Percentiles rank a stretch among this genome's conserved stretches.
These are phyloP conservation scores for Neurospora tetraspora DNA, from an alignment of 495 filamentous ascomycete genomes.

Conservation along the genomic window DNA sequence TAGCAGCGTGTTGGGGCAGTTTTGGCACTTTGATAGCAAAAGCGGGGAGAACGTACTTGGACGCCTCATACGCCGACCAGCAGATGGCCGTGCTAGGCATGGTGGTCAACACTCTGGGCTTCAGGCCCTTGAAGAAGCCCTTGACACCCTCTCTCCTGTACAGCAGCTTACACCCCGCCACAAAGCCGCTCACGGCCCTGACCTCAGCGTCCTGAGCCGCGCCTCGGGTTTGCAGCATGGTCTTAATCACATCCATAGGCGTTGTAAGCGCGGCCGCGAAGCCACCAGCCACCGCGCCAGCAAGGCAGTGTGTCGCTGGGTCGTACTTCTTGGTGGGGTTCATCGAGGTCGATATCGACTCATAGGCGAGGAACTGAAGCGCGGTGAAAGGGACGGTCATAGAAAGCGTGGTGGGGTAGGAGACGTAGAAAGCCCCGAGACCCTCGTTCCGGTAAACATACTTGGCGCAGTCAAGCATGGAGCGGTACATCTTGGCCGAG, in stretches of 20 bases:
- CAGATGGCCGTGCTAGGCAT: conserved; percentile 99
- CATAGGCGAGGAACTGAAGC: conserved; percentile 92
- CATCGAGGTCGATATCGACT: conserved; percentile 87
- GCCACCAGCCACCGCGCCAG: conserved; percentile 86
- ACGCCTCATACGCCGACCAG: conserved; percentile 67
- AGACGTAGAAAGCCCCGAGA: conserved; percentile 89
- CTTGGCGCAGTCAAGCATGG: conserved; percentile 72
- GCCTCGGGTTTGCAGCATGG: conserved; percentile 86
- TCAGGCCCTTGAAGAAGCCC: conserved; percentile 87
- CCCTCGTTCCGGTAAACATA: conserved; percentile 83
- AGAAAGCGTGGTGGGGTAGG: conserved; percentile 92
- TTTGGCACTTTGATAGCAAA: background rate
- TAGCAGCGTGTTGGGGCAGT: background rate
- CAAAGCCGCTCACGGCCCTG: conserved; percentile 71
- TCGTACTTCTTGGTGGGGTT: conserved; percentile 81
- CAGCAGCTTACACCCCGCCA: conserved; percentile 73
- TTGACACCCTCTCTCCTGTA: conserved; percentile 70
- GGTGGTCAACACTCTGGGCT: conserved; percentile 85
- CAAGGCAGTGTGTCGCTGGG: conserved; percentile 81
- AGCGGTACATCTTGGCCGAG: conserved; percentile 73
- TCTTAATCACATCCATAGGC: conserved; percentile 96
- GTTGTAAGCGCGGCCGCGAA: conserved; percentile 90
- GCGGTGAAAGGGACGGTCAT: conserved; percentile 99
- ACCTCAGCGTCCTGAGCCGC: conserved; percentile 72
- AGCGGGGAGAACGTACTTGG: conserved; percentile 34